Percentiles rank a stretch among this genome's conserved stretches.
These are phyloP conservation scores for Blastobotrys capitulatus DNA, from an alignment of 1,139 yeast genomes.

Conservation along the genomic window DNA sequence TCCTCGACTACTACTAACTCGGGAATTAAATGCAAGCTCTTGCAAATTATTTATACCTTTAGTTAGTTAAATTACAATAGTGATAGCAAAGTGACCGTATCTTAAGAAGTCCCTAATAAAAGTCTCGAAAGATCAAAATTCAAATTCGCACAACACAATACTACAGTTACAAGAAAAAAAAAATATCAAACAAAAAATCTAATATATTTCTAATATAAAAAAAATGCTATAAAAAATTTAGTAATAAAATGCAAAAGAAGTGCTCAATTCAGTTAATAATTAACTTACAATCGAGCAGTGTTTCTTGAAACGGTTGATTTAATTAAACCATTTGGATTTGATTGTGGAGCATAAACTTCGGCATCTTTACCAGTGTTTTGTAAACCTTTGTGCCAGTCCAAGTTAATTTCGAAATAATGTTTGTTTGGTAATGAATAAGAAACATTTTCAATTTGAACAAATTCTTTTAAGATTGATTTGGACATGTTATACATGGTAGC, in stretches of 20 bases:
- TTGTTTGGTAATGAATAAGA: conserved; percentile 80
- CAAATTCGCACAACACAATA: no score
- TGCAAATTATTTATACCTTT: no score
- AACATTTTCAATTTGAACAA: conserved; percentile 55
- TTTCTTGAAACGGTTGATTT: conserved; percentile 76
- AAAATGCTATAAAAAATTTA: no score
- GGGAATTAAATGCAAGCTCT: no score
- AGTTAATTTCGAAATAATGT: conserved; percentile 76
- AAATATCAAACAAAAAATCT: background rate
- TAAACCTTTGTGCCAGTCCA: conserved; percentile 76
- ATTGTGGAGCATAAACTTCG: conserved; percentile 80
- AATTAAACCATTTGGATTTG: conserved; percentile 90
- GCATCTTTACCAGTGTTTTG: conserved; percentile 54
- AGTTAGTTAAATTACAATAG: no score
- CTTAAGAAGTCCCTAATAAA: no score
- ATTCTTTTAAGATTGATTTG: conserved; percentile 55
- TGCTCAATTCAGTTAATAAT: background rate
- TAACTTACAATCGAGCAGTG: conserved; percentile 21
- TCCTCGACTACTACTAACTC: no score
- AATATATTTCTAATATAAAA: background rate
- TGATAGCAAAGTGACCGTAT: no score
- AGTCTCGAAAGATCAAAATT: no score
- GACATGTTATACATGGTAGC: conserved; percentile 96
- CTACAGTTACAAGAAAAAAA: background rate
- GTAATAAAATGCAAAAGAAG: background rate